Evolutionary conservation across 2,329 filamentous ascomycete genomes (phyloP).

Genomic region (Aspergillus aculeatinus): DNA sequence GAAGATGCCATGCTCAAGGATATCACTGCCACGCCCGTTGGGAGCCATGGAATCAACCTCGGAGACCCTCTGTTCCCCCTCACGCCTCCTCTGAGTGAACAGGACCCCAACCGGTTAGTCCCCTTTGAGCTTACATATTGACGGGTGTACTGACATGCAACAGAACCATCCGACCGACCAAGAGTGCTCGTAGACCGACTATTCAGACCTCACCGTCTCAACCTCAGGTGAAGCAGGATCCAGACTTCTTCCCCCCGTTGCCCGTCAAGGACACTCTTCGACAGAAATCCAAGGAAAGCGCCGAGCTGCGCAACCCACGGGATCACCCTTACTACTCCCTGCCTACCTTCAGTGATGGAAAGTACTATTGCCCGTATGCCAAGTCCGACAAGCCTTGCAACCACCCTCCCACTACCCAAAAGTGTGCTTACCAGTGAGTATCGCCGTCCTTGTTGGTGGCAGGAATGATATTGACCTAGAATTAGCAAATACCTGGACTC

Average conservation of each 20-base stretch:
- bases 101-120: conserved; percentile 44
- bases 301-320: conserved; percentile 40
- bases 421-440: conserved; percentile 97
- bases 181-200: conserved; percentile 38
- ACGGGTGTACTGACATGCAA: not conserved
- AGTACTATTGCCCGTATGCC: conserved; percentile 91
- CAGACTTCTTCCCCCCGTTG: conserved; percentile 38
- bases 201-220: conserved; percentile 35
- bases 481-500: conserved; percentile 93
- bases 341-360: conserved; percentile 62
- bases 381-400: conserved; percentile 67
- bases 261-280: conserved; percentile 35
- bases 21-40: conserved; percentile 34
- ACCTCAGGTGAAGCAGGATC: conserved; percentile 36
- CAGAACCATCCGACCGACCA: conserved; percentile 43
- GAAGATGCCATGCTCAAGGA: conserved; percentile 42
- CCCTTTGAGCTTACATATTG: conserved; percentile 7
- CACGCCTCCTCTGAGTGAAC: conserved; percentile 40
- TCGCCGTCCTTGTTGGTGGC: conserved; percentile 5
- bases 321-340: conserved; percentile 45
- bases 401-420: conserved; percentile 92
- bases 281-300: conserved; percentile 39
- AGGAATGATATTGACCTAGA: conserved; percentile 19
- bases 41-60: conserved; percentile 37
- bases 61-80: conserved; percentile 42